Conservation (phyloP, 2,329 filamentous ascomycete species). For the Fusarium sp. region DNA sequence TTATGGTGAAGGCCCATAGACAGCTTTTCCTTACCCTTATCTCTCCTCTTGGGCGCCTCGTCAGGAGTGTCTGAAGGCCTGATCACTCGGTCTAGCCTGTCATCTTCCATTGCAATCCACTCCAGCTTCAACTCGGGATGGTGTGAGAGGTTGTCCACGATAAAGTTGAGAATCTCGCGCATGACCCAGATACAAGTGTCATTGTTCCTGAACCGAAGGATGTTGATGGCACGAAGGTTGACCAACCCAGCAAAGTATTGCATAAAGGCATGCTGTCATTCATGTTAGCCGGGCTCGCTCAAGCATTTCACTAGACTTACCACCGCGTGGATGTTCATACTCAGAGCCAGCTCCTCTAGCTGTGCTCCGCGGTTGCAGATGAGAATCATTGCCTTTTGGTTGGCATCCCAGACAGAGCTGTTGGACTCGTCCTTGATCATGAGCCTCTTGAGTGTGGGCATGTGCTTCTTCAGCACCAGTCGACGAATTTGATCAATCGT, state of each 20-base stretch:
- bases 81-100: slow-evolving; percentile 62
- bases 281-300: slow-evolving; percentile 15
- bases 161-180: slow-evolving; percentile 68
- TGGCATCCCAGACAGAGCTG: slow-evolving; percentile 66
- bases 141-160: slow-evolving; percentile 68
- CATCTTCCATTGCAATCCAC: slow-evolving; percentile 68
- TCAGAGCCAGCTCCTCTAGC: slow-evolving; percentile 68
- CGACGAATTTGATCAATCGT: slow-evolving; percentile 70
- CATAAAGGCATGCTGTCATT: slow-evolving; percentile 65
- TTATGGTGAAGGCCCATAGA: slow-evolving; percentile 20
- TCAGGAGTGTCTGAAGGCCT: slow-evolving; percentile 51
- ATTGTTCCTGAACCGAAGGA: slow-evolving; percentile 65
- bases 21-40: slow-evolving; percentile 53
- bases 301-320: slow-evolving; percentile 54
- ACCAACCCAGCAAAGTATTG: slow-evolving; percentile 62
- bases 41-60: slow-evolving; percentile 45
- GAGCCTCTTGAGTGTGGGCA: slow-evolving; percentile 63
- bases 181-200: slow-evolving; percentile 69
- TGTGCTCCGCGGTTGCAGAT: slow-evolving; percentile 62
- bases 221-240: slow-evolving; percentile 66
- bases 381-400: slow-evolving; percentile 66
- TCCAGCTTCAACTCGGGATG: slow-evolving; percentile 67
- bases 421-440: slow-evolving; percentile 69
- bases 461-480: slow-evolving; percentile 68
- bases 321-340: slow-evolving; percentile 65